A percentile compares a stretch with the other conserved stretches of the same genome.
phyloP scores from a whole-genome alignment of 352 stramenopile genomes.

The Globisporangium rhizosaccharum region DNA sequence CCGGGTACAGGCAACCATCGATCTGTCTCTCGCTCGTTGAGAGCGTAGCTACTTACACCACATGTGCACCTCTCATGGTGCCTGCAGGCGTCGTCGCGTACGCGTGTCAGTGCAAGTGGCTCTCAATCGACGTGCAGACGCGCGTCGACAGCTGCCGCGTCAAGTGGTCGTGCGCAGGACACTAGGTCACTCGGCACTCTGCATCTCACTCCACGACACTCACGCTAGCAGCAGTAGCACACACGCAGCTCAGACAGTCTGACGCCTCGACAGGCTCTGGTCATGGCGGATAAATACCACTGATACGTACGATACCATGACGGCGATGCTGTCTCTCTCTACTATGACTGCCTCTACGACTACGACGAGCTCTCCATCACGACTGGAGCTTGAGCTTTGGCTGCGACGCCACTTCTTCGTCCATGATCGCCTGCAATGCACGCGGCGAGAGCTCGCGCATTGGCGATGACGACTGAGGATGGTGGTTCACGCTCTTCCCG shows the following conservation, averaged over 20 bases:
- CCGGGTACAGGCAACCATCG: slow-evolving; percentile 22
- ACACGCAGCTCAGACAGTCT: not conserved
- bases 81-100: slow-evolving; percentile 48
- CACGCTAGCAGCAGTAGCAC: not conserved
- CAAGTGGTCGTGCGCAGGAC: slow-evolving; percentile 69
- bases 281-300: slow-evolving; percentile 8
- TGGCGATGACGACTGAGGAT: not conserved
- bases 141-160: slow-evolving; percentile 46
- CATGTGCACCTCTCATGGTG: no score
- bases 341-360: not conserved
- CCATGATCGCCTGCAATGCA: slow-evolving; percentile 33
- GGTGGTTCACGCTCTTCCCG: slow-evolving; percentile 14
- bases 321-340: not conserved
- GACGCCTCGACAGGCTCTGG: not conserved
- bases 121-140: slow-evolving; percentile 46
- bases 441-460: slow-evolving; percentile 11
- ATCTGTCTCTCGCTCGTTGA: not conserved
- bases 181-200: slow-evolving; percentile 20
- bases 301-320: not conserved
- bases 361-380: not conserved
- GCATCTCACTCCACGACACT: not conserved
- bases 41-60: not conserved
- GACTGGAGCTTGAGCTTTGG: slow-evolving; percentile 40
- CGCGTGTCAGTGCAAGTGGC: slow-evolving; percentile 81
- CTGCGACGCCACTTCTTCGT: slow-evolving; percentile 45